phyloP scores from a whole-genome alignment of 345 rosid genomes.

The Gossypium longicalyx region DNA sequence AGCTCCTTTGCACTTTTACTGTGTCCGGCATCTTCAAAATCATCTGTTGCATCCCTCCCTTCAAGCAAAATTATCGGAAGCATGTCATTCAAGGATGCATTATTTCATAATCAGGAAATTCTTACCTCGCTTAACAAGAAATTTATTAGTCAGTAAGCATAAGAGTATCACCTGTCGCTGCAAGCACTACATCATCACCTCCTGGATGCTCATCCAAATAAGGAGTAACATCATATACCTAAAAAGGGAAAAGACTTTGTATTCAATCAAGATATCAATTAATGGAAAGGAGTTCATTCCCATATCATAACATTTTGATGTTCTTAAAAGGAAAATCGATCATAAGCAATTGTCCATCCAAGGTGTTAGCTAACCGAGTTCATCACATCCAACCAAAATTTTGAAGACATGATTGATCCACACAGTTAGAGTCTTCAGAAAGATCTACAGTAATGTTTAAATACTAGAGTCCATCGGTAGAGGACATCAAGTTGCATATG shows the following conservation, averaged over 20 bases:
- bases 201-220: conserved; percentile 94
- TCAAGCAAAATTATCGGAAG: conserved; percentile 13
- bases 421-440: neutral
- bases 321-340: neutral
- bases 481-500: neutral
- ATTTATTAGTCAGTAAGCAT: neutral
- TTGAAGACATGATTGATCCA: neutral
- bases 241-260: conserved; percentile 2
- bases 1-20: conserved; percentile 67
- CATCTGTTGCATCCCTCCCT: conserved; percentile 83
- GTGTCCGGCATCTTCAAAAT: conserved; percentile 88
- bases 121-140: neutral
- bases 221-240: conserved; percentile 79
- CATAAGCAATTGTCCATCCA: neutral
- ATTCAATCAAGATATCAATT: neutral
- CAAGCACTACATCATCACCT: conserved; percentile 86
- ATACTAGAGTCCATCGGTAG: neutral
- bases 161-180: conserved; percentile 46
- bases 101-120: neutral
- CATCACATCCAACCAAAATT: neutral
- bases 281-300: neutral
- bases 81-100: conserved; percentile 10
- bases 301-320: neutral
- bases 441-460: neutral
- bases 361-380: neutral